These are phyloP conservation scores for Fusarium coicis DNA, from an alignment of 2,329 filamentous ascomycete genomes.

Conservation along the genomic window DNA sequence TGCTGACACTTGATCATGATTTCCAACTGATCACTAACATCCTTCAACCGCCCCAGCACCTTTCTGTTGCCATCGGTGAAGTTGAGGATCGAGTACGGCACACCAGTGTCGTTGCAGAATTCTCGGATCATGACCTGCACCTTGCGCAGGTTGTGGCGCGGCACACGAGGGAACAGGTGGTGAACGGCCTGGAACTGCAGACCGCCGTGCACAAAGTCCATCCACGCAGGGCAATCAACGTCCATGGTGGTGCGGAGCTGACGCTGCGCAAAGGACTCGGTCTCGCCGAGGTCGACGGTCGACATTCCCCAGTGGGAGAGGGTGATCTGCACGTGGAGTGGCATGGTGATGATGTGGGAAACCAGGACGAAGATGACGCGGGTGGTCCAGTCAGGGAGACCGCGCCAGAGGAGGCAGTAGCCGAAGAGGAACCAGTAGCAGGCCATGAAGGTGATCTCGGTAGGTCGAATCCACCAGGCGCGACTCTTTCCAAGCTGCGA, in stretches of 20 bases:
- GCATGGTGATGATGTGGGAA: conserved; percentile 73
- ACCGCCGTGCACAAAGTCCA: conserved; percentile 78
- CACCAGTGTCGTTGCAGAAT: conserved; percentile 72
- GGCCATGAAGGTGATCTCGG: conserved; percentile 70
- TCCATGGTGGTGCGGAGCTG: conserved; percentile 80
- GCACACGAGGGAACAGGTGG: conserved; percentile 75
- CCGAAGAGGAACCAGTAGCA: conserved; percentile 77
- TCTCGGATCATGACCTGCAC: conserved; percentile 69
- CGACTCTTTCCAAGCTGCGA: conserved; percentile 65
- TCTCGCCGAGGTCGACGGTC: conserved; percentile 70
- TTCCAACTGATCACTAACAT: conserved; percentile 70
- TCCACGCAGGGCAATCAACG: conserved; percentile 76
- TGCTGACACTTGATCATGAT: conserved; percentile 68
- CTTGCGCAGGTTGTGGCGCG: conserved; percentile 73
- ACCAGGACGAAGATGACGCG: conserved; percentile 72
- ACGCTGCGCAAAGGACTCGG: conserved; percentile 75
- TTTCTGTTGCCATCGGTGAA: conserved; percentile 72
- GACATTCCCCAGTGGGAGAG: conserved; percentile 80
- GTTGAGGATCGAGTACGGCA: conserved; percentile 70
- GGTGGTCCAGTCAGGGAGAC: conserved; percentile 66
- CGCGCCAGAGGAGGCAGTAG: conserved; percentile 70
- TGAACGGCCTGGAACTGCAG: conserved; percentile 79
- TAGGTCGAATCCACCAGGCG: conserved; percentile 75
- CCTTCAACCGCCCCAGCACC: conserved; percentile 59
- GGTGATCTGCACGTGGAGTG: conserved; percentile 77